These are phyloP conservation scores for Ogataea methanolica DNA, from an alignment of 805 yeast genomes.

Conservation along the genomic window DNA sequence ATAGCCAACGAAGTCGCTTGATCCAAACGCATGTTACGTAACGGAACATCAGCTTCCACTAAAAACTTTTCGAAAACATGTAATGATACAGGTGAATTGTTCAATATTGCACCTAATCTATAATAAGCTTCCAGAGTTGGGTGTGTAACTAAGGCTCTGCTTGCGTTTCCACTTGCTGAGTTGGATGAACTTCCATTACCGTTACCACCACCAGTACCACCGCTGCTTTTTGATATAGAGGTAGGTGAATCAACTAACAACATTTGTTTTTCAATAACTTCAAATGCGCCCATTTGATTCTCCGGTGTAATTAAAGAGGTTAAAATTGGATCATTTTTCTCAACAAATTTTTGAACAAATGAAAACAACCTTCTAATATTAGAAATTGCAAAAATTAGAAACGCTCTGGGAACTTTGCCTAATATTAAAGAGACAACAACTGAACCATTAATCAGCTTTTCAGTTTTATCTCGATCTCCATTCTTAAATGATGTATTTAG, in stretches of 20 bases:
- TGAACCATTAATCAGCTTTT: conserved; percentile 20
- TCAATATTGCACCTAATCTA: conserved; percentile 43
- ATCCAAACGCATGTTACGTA: conserved; percentile 35
- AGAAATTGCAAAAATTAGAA: conserved; percentile 60
- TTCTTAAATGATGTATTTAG: conserved; percentile 29
- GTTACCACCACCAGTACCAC: not conserved
- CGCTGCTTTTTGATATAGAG: conserved; percentile 6
- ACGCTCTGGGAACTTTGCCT: conserved; percentile 65
- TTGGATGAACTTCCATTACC: conserved; percentile 3
- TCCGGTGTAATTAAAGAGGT: conserved; percentile 25
- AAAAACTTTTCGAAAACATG: conserved; percentile 56
- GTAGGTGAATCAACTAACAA: conserved; percentile 27
- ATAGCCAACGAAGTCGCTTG: conserved; percentile 39
- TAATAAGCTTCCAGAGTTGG: conserved; percentile 53
- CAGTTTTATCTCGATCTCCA: conserved; percentile 18
- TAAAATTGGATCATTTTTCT: conserved; percentile 38
- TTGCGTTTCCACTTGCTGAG: conserved; percentile 4
- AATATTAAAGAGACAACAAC: conserved; percentile 55
- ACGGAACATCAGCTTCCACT: conserved; percentile 47
- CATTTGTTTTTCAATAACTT: conserved; percentile 23
- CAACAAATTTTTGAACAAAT: conserved; percentile 51
- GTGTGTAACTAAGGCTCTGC: conserved; percentile 21
- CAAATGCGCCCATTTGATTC: conserved; percentile 28
- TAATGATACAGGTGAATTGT: conserved; percentile 51
- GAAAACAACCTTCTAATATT: conserved; percentile 62